Conservation (phyloP, 805 yeast genomes). For the Hanseniaspora nectarophila region DNA sequence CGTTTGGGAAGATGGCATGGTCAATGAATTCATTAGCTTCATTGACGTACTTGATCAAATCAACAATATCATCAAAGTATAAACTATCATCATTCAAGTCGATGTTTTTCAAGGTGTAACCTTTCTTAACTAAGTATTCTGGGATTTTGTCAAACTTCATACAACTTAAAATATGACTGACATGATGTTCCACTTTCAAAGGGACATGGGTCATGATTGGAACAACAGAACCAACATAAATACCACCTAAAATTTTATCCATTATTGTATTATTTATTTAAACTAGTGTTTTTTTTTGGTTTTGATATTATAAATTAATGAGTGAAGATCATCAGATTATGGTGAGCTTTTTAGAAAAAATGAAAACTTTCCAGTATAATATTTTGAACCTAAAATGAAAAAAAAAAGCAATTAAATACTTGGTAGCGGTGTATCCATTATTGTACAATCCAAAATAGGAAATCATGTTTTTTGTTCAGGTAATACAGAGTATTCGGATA, state of each 20-base stretch:
- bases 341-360: no score
- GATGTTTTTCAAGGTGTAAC: conserved; percentile 47
- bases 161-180: conserved; percentile 63
- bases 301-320: no score
- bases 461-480: background rate
- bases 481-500: no score
- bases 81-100: conserved; percentile 48
- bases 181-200: conserved; percentile 39
- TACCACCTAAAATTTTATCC: conserved; percentile 62
- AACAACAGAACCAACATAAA: conserved; percentile 62
- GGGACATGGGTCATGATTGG: conserved; percentile 48
- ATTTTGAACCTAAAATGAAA: no score
- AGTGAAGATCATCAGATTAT: no score
- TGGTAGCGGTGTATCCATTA: background rate
- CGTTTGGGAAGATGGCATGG: conserved; percentile 41
- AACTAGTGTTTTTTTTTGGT: no score
- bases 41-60: conserved; percentile 53
- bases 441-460: no score
- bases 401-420: background rate
- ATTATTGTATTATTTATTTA: background rate
- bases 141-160: conserved; percentile 53
- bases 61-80: conserved; percentile 38
- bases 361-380: no score
- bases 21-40: conserved; percentile 57
- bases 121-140: conserved; percentile 32